Evolutionary conservation across 1,139 yeast genomes (phyloP).

Genomic region (Meyerozyma smithsonii): DNA sequence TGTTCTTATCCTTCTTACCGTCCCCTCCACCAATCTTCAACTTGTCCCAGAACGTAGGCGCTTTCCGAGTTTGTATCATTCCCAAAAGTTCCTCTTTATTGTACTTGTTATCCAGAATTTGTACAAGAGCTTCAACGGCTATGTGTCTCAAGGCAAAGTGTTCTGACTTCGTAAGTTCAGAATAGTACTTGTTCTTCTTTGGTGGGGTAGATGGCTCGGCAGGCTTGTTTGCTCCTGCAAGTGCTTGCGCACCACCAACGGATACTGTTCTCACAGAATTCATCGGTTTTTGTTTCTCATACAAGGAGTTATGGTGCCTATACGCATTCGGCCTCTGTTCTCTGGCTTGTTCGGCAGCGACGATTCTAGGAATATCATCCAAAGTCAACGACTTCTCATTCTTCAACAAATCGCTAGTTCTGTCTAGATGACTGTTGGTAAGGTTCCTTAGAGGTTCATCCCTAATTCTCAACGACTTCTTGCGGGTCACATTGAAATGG

Average conservation of each 20-base stretch:
- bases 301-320: constrained; percentile 55
- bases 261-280: constrained; percentile 25
- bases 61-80: constrained; percentile 54
- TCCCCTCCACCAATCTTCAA: constrained; percentile 35
- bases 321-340: constrained; percentile 86
- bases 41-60: constrained; percentile 74
- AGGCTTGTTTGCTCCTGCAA: constrained; percentile 10
- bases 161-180: constrained; percentile 64
- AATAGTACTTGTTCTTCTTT: constrained; percentile 48
- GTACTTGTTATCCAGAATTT: constrained; percentile 30
- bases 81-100: constrained; percentile 49
- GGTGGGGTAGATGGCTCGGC: constrained; percentile 4
- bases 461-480: constrained; percentile 35
- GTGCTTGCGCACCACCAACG: constrained; percentile 13
- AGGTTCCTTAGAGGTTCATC: constrained; percentile 39
- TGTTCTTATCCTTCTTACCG: constrained; percentile 21
- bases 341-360: constrained; percentile 94
- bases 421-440: constrained; percentile 33
- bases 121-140: constrained; percentile 60
- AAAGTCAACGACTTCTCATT: constrained; percentile 84
- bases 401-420: constrained; percentile 66
- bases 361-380: constrained; percentile 95
- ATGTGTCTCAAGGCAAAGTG: constrained; percentile 61
- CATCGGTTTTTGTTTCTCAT: constrained; percentile 35
- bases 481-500: constrained; percentile 27